Base-by-base conservation (phyloP, 257 asterid genomes). In the Capsicum rhomboideum region DNA sequence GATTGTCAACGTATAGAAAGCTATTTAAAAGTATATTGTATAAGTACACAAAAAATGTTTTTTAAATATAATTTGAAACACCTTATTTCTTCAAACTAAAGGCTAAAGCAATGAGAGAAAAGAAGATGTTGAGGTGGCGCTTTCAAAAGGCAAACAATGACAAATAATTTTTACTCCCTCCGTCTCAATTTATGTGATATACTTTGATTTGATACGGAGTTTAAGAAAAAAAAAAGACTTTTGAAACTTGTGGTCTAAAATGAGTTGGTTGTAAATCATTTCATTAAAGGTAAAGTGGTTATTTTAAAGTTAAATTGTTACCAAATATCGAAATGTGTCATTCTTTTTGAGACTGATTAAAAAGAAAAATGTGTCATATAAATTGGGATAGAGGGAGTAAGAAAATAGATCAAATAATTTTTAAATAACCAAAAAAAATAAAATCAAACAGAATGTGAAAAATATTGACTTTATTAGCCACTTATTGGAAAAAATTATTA, bases 51-150 rank as follows among this genome's bases (percentile, higher is more conserved):
- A 42, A 42, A 34, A n/a, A 2, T 72, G 7, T 23, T 74, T 23
- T 44, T 31, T 13, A 42, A 12, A 72, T 11, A 71, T 44, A 71
- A 71, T 71, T 20, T 20, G 18, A 71, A 42, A 8, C 53, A 71
- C 84, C 82, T 80, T 83, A 87, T 87, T 91, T 93, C 26, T 90
- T 91, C 77, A 85, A 85, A 87, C 68, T 82, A 4, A 91, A 93
- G 93, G 44, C 55, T 42, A 42, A 72, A 72, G 79, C 56, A 72
- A 72, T 10, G 56, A 26, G 17, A 49, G 10, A 63, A 16, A 50
- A 49, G 8, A 13, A 50, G 55, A 59, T 46, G 97, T 88, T 91
- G 91, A 88, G 82, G 89, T 87, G 92, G 90, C 85, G 83, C 91
- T 93, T 85, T 93, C 96, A 64, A 23, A 90, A 86, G 88, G 91